Base-by-base conservation (phyloP, 2,329 filamentous ascomycete genomes). In the Arthrobotrys entomopaga region DNA sequence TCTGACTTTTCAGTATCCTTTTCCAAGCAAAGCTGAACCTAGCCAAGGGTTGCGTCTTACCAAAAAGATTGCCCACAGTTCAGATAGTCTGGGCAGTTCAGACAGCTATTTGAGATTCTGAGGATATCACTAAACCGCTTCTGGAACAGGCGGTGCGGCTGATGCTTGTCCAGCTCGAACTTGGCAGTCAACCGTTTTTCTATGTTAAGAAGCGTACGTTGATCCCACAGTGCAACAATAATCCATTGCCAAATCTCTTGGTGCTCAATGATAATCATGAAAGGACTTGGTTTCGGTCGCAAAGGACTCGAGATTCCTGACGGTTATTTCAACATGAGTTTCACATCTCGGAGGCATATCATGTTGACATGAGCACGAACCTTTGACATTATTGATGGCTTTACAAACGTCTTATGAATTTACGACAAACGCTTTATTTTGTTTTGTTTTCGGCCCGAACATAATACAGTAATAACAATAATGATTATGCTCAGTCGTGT, bases 401-500 rank as follows among this genome's bases (percentile, higher is more conserved):
- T 34, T 34, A 34, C 10, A 34, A 29, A 34, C 29, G 29, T 7
- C 29, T 34, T 3, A 34, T 34, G 29, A 34, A 34, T 34, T 34
- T 34, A 34, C 42, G 13, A 19, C 42, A 46, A 46, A 46, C 16
- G 16, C 15, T 13, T 19, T 15, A 6, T n/a, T 4, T 10, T 3
- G 3, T 43, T 43, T 46, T n/a, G 13, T 46, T 19, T 46, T 46
- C 5, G 42, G 42, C 29, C 29, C 29, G 29, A 34, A 34, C 29
- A 34, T 34, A 10, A n/a, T n/a, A n/a, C 34, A 40, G 34, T 40
- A 13, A 8, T 10, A 20, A 54, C 60, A 73, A 65, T 56, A 61
- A 73, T 73, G 61, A 73, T 61, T 67, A 63, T 74, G 53, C 66
- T 61, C 61, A 57, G 56, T 64, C 70, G 58, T 74, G 70, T 74